phyloP scores from a whole-genome alignment of 495 filamentous ascomycete genomes.

The Ramalina peruviana region DNA sequence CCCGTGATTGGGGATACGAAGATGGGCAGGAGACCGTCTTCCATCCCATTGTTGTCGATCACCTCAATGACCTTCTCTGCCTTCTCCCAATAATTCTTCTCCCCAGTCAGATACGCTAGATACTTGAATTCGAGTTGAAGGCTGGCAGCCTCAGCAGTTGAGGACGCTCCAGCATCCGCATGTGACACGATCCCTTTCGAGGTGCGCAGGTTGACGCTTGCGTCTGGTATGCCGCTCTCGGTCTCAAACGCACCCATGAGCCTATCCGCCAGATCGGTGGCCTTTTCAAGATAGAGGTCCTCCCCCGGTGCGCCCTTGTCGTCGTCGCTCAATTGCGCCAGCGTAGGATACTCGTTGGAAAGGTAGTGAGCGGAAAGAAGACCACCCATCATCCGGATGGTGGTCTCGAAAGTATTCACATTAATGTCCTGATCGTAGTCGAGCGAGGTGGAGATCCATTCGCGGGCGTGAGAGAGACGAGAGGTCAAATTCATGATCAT shows the following conservation, averaged over 20 bases:
- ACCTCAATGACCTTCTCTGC: conserved; percentile 86
- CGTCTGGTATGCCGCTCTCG: conserved; percentile 70
- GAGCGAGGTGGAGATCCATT: conserved; percentile 78
- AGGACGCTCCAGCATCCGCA: conserved; percentile 76
- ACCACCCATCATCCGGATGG: conserved; percentile 93
- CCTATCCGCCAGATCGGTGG: conserved; percentile 79
- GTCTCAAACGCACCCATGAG: conserved; percentile 81
- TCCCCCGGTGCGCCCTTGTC: conserved; percentile 55
- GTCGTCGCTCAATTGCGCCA: conserved; percentile 52
- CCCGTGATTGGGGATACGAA: conserved; percentile 73
- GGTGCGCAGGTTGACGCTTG: conserved; percentile 75
- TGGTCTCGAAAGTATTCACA: conserved; percentile 96
- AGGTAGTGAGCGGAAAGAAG: conserved; percentile 91
- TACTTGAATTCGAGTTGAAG: conserved; percentile 97
- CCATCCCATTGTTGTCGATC: conserved; percentile 60
- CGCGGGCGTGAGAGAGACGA: conserved; percentile 66
- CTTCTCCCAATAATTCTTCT: conserved; percentile 77
- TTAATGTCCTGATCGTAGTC: conserved; percentile 85
- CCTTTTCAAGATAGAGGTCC: conserved; percentile 92
- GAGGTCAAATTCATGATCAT: conserved; percentile 97
- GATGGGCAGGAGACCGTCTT: conserved; percentile 82
- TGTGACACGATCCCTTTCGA: conserved; percentile 64
- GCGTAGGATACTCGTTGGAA: conserved; percentile 52
- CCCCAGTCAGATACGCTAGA: conserved; percentile 84
- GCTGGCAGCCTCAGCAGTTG: conserved; percentile 83